phyloP scores from a whole-genome alignment of 768 basidiomycete species.

The Kwoniella botswanensis region DNA sequence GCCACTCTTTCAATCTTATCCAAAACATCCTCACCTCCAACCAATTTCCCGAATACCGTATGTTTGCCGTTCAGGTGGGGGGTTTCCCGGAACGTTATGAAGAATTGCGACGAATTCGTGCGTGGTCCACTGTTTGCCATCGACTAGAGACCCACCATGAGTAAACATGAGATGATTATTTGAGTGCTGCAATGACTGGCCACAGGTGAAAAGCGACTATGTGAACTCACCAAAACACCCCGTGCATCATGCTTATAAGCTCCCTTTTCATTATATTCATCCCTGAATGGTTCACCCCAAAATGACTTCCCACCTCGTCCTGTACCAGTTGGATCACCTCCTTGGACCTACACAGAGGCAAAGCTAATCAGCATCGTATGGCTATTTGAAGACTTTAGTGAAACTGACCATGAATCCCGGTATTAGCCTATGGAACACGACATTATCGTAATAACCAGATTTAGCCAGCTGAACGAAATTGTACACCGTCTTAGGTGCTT shows the following conservation, averaged over 20 bases:
- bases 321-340: constrained; percentile 95
- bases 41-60: constrained; percentile 95
- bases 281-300: constrained; percentile 96
- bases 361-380: not conserved
- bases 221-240: constrained; percentile 66
- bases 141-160: constrained; percentile 59
- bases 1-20: constrained; percentile 81
- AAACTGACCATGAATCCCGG: constrained; percentile 87
- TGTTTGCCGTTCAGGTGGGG: constrained; percentile 90
- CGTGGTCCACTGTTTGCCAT: constrained; percentile 96
- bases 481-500: constrained; percentile 95
- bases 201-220: not conserved
- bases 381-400: not conserved
- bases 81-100: constrained; percentile 81
- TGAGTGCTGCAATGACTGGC: no score
- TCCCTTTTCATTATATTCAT: constrained; percentile 85
- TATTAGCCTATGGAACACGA: constrained; percentile 87
- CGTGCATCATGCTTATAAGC: constrained; percentile 85
- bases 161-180: not conserved
- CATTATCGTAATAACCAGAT: constrained; percentile 85
- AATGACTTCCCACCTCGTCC: constrained; percentile 89
- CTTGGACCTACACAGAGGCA: constrained; percentile 74
- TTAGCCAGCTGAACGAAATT: constrained; percentile 95
- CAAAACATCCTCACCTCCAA: constrained; percentile 91
- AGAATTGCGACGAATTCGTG: constrained; percentile 95